phyloP scores from a whole-genome alignment of 441 rosid species.

The Croton setiger region DNA sequence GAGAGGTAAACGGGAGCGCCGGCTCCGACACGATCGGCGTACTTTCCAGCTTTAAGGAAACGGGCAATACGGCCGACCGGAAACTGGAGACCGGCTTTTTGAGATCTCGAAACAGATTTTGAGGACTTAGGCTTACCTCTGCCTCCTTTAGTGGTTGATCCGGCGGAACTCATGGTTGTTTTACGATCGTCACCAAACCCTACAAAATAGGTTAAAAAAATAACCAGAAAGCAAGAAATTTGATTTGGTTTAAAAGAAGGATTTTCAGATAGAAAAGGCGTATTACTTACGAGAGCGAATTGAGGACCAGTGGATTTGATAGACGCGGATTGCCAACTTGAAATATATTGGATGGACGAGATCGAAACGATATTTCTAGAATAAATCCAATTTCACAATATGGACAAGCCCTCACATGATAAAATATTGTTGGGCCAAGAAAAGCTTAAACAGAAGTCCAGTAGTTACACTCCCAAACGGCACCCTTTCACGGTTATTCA shows the following conservation, averaged over 20 bases:
- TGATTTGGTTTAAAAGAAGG: neutral
- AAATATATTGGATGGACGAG: too few relatives aligned
- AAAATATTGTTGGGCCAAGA: too few relatives aligned
- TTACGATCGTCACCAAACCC: neutral
- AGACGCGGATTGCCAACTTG: slow-evolving; percentile 5
- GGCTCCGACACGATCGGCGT: slow-evolving; percentile 43
- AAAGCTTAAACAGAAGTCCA: too few relatives aligned
- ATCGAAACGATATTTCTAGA: too few relatives aligned
- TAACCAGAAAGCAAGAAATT: neutral
- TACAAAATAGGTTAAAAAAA: neutral
- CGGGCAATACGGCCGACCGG: slow-evolving; percentile 51
- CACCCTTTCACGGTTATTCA: too few relatives aligned
- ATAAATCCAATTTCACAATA: too few relatives aligned
- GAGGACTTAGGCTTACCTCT: slow-evolving; percentile 38
- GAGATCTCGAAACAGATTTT: slow-evolving; percentile 39
- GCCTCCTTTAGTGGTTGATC: slow-evolving; percentile 39
- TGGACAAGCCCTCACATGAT: too few relatives aligned
- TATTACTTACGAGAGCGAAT: neutral
- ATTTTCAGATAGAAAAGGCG: neutral
- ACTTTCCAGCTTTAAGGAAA: slow-evolving; percentile 43
- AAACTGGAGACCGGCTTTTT: slow-evolving; percentile 47
- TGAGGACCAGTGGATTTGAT: neutral
- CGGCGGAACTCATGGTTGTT: slow-evolving; percentile 26
- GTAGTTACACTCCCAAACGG: too few relatives aligned
- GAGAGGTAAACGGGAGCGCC: slow-evolving; percentile 46